Base-by-base conservation (phyloP, 1,284 basidiomycete genomes). In the Naganishia sp. region DNA sequence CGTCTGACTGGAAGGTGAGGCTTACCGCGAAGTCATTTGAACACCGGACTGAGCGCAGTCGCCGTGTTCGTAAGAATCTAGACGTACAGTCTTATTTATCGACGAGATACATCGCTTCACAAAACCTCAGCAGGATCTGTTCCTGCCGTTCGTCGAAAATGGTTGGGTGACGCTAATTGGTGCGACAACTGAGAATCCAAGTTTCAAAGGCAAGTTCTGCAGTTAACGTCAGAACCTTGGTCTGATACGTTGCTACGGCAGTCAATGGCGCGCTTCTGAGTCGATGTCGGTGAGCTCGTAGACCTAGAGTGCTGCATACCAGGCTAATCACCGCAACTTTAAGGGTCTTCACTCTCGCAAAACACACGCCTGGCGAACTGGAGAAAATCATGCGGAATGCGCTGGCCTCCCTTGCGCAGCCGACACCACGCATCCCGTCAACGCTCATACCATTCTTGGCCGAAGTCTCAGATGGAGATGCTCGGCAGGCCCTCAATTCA, bases 161-260 rank as follows among this genome's bases (percentile, higher is more conserved):
- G 90, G 90, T 2, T 84, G 85, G 70, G 85, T 92, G 25, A 88
- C 89, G 83, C 81, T 94, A 42, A 86, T 95, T 68, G 90, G 90
- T 18, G 92, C 92, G 0, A 95, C 92, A 2, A 95, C 92, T 0
- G 92, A 95, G 77, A 95, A 95, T 73, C 92, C 92, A 0, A 92
- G 90, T 1, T 95, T 94, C 81, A 90, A 89, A 71, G 69, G 67
- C 63, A 35, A 52, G 58, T 49, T 3, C 4, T 13, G 4, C 15
- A 3, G 3, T 21, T 2, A 28, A 35, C 18, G 18, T 21, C 5
- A 17, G 7, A 15, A 31, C 15, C 6, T 9, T 17, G 11, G 4
- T 39, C 53, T 43, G 9, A 56, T 21, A 25, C 4, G 17, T 18
- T 31, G 13, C 15, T 15, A 25, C n/a, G 3, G n/a, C 50, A 68